phyloP scores from a whole-genome alignment of 495 filamentous ascomycete species.

The Chaetomidium leptoderma region DNA sequence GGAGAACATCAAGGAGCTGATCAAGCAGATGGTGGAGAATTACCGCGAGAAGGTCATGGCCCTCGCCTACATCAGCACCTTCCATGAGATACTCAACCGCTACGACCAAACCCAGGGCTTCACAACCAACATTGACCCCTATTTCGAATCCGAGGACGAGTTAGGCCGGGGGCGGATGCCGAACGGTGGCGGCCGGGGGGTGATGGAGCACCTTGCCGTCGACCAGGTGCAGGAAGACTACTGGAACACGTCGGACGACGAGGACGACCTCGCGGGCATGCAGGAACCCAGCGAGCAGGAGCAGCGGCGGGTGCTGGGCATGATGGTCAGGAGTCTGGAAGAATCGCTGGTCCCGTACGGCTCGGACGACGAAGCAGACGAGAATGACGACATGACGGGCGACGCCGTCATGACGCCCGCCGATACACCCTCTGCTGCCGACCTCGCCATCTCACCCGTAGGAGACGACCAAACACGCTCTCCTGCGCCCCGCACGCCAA shows the following conservation, averaged over 20 bases:
- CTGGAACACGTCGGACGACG: conserved; percentile 89
- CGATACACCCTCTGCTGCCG: conserved; percentile 1
- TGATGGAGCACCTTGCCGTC: conserved; percentile 63
- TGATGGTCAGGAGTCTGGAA: conserved; percentile 44
- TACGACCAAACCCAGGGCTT: conserved; percentile 81
- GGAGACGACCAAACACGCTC: conserved; percentile 19
- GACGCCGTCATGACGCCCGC: conserved; percentile 43
- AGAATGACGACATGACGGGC: conserved; percentile 45
- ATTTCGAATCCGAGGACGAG: conserved; percentile 47
- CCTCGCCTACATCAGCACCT: conserved; percentile 85
- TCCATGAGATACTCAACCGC: conserved; percentile 65
- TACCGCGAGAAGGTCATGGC: conserved; percentile 75
- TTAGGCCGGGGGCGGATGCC: conserved; percentile 47
- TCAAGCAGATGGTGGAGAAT: conserved; percentile 81
- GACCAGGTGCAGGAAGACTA: conserved; percentile 90
- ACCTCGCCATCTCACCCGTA: conserved; percentile 9
- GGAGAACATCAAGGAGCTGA: conserved; percentile 76
- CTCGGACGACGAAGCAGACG: conserved; percentile 66
- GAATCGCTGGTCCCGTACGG: conserved; percentile 88
- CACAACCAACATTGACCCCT: conserved; percentile 54
- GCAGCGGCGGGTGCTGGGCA: neutral
- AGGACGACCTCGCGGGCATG: conserved; percentile 55
- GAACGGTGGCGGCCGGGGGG: conserved; percentile 58
- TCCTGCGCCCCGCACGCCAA: neutral
- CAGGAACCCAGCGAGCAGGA: conserved; percentile 21